Evolutionary conservation across 176 grass and related monocot genomes (phyloP), one percentile per base, ranked within the genome.

Genomic region (Paspalum vaginatum): DNA sequence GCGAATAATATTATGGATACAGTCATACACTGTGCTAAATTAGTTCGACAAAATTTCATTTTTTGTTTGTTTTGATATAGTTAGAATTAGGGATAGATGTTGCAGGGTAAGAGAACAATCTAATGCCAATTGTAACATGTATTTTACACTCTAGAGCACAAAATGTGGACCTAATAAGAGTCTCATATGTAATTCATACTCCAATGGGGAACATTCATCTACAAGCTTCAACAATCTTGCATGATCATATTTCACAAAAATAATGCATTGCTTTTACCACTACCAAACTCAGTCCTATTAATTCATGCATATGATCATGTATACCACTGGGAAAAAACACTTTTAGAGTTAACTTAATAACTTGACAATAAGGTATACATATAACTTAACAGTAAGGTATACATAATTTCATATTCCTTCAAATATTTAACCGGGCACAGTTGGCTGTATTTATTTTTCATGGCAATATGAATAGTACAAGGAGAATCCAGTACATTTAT

Each of bases 381-480:
- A 40, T 65, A 65, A 77, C 48, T 50, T 40, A n/a, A 59, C 45
- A 53, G 22, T 20, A 70, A 78, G 64, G 38, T 45, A 57, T 40
- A 63, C 9, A 75, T 39, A 25, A 18, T 43, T 74, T 26, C 8
- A 58, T 37, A 56, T 58, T 44, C 11, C n/a, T 77, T 89, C 9
- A 71, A 77, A 58, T 72, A 46, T 78, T 47, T 42, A 77, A 72
- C 22, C 71, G 12, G 11, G 38, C 65, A n/a, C 41, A 69, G n/a
- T 77, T 78, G 57, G 65, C 20, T 82, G 43, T 44, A 63, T 65
- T 77, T 63, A 46, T 70, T 51, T 70, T 56, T 85, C 76, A 75
- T 69, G 18, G 9, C 55, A 79, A 68, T 51, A 84, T 27, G 54
- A 84, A 84, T 44, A 40, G 37, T 73, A n/a, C 64, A 80, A 54